These are phyloP conservation scores for Colletotrichum lentis DNA, from an alignment of 2,329 filamentous ascomycete genomes.

Conservation along the genomic window DNA sequence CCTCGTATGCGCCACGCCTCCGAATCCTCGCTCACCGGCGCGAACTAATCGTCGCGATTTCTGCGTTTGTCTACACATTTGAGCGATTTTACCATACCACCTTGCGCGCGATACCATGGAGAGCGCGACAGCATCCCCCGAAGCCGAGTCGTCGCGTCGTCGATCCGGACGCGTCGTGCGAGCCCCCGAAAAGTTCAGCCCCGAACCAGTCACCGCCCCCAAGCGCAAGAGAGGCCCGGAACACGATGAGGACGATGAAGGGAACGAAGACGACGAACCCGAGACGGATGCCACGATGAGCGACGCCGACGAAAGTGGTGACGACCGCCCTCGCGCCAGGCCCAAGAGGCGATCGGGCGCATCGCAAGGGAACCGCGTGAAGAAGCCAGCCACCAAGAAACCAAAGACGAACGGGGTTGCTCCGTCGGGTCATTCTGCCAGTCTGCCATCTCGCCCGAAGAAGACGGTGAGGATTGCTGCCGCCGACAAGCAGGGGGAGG, in stretches of 20 bases:
- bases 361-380: conserved; percentile 55
- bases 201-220: conserved; percentile 57
- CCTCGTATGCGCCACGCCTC: conserved; percentile 30
- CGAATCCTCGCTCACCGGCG: conserved; percentile 34
- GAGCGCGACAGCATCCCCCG: conserved; percentile 62
- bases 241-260: conserved; percentile 57
- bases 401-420: conserved; percentile 66
- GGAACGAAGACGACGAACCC: conserved; percentile 58
- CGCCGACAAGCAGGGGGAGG: conserved; percentile 57
- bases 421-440: conserved; percentile 48
- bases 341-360: conserved; percentile 32
- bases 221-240: conserved; percentile 67
- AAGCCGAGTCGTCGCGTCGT: conserved; percentile 65
- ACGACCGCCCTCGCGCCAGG: conserved; percentile 41
- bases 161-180: conserved; percentile 74
- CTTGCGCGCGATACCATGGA: conserved; percentile 51
- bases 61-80: conserved; percentile 10
- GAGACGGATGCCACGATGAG: conserved; percentile 57
- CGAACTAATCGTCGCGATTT: conserved; percentile 31
- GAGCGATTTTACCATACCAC: neutral
- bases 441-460: conserved; percentile 63
- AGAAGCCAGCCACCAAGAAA: conserved; percentile 70
- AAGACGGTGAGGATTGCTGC: conserved; percentile 63
- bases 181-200: conserved; percentile 66
- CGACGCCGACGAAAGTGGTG: conserved; percentile 57